Evolutionary conservation across 2,329 filamentous ascomycete genomes (phyloP).

Genomic region (Ceratocystis colombiana): DNA sequence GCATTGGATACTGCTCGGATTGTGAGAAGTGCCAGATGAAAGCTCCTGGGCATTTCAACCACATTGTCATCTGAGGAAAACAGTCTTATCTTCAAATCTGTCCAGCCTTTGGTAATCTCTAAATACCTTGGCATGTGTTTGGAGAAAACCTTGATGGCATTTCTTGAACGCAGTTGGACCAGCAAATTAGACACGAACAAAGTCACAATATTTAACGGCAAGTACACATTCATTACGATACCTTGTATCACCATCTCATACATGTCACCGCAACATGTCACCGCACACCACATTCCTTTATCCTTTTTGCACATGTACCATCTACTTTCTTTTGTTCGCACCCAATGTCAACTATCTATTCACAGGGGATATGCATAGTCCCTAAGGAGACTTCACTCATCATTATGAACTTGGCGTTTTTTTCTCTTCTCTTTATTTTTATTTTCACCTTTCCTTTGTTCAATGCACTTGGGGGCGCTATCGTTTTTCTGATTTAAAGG

Average conservation of each 20-base stretch:
- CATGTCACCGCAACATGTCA: no score
- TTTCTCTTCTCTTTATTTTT: background rate
- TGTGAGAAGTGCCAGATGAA: conserved; percentile 68
- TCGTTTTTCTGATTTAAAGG: background rate
- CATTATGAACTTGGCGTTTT: conserved; percentile 6
- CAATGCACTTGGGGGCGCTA: background rate
- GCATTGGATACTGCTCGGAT: conserved; percentile 67
- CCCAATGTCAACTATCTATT: background rate
- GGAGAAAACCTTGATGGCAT: background rate
- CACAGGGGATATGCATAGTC: conserved; percentile 16
- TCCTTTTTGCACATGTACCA: conserved; percentile 3
- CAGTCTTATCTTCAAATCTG: background rate
- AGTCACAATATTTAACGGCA: background rate
- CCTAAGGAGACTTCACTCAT: background rate
- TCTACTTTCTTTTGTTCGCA: conserved; percentile 7
- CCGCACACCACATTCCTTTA: background rate
- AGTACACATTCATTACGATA: conserved; percentile 5
- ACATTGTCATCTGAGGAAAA: conserved; percentile 55
- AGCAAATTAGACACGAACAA: background rate
- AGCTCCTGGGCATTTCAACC: conserved; percentile 70
- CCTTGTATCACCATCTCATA: background rate
- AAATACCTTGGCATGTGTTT: background rate
- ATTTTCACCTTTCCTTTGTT: background rate
- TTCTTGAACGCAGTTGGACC: background rate
- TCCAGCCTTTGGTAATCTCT: no score